Base-by-base conservation (phyloP, 345 rosid species). In the Eucalyptus guilfoylei region DNA sequence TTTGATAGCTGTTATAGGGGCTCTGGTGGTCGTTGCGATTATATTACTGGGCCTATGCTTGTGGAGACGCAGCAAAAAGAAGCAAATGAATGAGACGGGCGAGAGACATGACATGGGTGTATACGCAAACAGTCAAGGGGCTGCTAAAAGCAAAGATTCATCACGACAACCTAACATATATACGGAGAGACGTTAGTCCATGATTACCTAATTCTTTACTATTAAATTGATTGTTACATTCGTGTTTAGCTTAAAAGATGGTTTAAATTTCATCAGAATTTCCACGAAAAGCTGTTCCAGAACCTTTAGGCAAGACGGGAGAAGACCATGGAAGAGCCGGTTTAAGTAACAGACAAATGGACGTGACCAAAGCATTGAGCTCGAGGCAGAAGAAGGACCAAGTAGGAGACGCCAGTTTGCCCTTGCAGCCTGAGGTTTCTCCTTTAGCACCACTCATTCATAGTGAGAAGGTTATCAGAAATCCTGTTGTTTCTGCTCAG, bases 21-120 rank as follows among this genome's bases (percentile, higher is more conserved):
- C 86, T 80, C 90, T 92, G 34, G 88, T 92, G 85, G 89, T 96
- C 50, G 45, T 92, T 49, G 42, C 86, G 7, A 67, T 92, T 80
- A 90, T 88, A 32, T 96, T 92, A 69, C 69, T 92, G 58, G 95
- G 94, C 89, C 90, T 97, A 85, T 89, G 93, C 60, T 80, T 93
- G 85, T 91, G 94, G 89, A 90, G 91, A 90, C 93, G 93, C 91
- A 95, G 90, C 89, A 94, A 90, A 92, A 88, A 90, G 89, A 93
- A 89, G 85, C 80, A 91, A 52, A 44, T 6, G 32, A 88, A 90
- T 34, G 72, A 89, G 86, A 86, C 64, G 67, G 87, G 90, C 58
- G 90, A 91, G 91, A 89, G 89, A 80, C 90, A 90, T 80, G 88
- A 89, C 32, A 44, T 44, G 83, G 88, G 58, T 12, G 85, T 91